Conservation (phyloP, 345 rosid species). For the Luvunga scandens region DNA sequence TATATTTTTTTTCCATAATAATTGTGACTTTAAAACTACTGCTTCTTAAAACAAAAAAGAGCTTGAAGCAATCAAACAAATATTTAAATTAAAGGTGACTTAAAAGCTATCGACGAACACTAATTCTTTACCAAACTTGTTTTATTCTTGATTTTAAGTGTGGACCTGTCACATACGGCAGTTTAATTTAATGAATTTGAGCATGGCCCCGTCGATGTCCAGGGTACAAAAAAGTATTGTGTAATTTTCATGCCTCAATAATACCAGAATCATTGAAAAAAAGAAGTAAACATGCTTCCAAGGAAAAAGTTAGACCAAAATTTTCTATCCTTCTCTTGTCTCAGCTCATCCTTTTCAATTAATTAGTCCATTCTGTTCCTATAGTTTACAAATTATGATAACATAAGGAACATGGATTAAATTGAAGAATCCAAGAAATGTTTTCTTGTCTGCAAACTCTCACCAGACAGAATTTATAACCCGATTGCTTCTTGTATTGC, state of each 20-base stretch:
- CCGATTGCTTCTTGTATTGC: background rate
- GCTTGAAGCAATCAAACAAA: background rate
- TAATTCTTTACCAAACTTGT: background rate
- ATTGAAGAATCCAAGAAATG: background rate
- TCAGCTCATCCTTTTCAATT: background rate
- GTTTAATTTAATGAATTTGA: background rate
- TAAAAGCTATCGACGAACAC: background rate
- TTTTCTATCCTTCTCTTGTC: background rate
- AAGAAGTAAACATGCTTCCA: conserved; percentile 7
- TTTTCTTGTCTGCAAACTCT: background rate
- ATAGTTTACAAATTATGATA: background rate
- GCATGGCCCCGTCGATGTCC: background rate
- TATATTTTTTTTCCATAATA: too few species aligned
- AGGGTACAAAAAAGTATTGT: background rate
- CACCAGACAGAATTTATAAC: background rate
- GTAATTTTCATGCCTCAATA: background rate
- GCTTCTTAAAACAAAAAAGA: too few species aligned
- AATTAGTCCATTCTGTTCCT: background rate
- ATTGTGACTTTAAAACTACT: too few species aligned
- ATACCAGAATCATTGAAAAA: background rate
- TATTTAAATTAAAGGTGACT: background rate
- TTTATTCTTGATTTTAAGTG: background rate
- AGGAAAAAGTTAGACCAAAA: background rate
- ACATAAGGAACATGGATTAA: background rate
- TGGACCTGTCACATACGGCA: background rate